Percentiles rank a stretch among this genome's conserved stretches.
Conservation (phyloP, 2,329 filamentous ascomycete species). For the Exophiala aquamarina region DNA sequence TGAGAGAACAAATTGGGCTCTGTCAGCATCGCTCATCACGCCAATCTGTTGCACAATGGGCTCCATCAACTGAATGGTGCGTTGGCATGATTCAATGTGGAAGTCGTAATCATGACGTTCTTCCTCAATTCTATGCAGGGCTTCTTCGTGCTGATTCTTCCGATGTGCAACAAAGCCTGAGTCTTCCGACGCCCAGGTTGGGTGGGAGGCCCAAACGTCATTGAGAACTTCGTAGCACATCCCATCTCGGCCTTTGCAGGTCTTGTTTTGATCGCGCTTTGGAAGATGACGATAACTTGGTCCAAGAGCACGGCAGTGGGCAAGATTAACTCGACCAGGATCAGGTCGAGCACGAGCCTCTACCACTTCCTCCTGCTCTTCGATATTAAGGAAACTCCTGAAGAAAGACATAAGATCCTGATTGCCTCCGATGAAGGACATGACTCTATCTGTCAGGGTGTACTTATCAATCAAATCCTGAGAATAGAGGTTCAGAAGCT, state of each 20-base stretch:
- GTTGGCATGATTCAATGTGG: constrained; percentile 91
- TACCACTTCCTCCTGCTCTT: constrained; percentile 73
- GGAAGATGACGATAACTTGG: constrained; percentile 93
- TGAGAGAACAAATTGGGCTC: constrained; percentile 74
- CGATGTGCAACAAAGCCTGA: constrained; percentile 96
- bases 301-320: constrained; percentile 92
- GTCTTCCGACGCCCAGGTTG: constrained; percentile 97
- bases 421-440: constrained; percentile 83
- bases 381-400: constrained; percentile 77
- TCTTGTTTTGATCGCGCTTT: constrained; percentile 84
- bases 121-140: constrained; percentile 92
- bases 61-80: constrained; percentile 93
- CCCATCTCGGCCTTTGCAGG: constrained; percentile 91
- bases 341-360: constrained; percentile 76
- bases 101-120: constrained; percentile 98
- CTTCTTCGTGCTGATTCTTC: constrained; percentile 94
- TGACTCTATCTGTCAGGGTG: constrained; percentile 77
- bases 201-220: constrained; percentile 97
- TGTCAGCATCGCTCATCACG: constrained; percentile 71
- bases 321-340: constrained; percentile 80
- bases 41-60: constrained; percentile 90
- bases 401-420: constrained; percentile 87
- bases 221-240: constrained; percentile 92
- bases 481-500: constrained; percentile 93
- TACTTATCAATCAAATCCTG: constrained; percentile 88